A percentile compares a stretch with the other conserved stretches of the same genome.
Conservation (phyloP, 345 rosid genomes). For the Streptanthus diversifolius region DNA sequence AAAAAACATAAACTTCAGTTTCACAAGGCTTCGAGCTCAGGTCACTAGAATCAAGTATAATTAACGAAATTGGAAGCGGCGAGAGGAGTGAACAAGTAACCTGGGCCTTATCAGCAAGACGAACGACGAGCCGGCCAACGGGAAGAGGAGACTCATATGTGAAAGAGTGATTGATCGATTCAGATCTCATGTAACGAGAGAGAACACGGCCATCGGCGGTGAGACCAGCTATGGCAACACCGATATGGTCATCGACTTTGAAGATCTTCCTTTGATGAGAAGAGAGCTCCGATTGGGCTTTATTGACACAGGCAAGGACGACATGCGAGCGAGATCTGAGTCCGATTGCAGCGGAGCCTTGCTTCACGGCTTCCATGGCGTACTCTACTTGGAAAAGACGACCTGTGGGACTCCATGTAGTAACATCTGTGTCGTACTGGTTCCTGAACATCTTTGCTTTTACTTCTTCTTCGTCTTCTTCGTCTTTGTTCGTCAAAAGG, state of each 20-base stretch:
- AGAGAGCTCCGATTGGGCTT: constrained; percentile 88
- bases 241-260: constrained; percentile 96
- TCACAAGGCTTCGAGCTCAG: not conserved
- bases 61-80: not conserved
- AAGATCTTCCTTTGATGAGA: constrained; percentile 99
- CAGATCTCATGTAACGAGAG: constrained; percentile 93
- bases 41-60: not conserved
- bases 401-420: constrained; percentile 99
- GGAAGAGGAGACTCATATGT: constrained; percentile 94
- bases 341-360: constrained; percentile 98
- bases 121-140: constrained; percentile 93
- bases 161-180: constrained; percentile 79
- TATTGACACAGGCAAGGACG: constrained; percentile 86
- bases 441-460: constrained; percentile 72
- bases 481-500: not conserved
- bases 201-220: constrained; percentile 98
- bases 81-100: constrained; percentile 21
- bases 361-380: constrained; percentile 99
- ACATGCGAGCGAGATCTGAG: constrained; percentile 98
- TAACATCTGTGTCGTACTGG: constrained; percentile 97
- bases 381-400: constrained; percentile 95
- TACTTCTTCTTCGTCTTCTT: not conserved
- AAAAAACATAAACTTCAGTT: not conserved
- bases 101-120: constrained; percentile 98
- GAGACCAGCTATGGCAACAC: constrained; percentile 94